Base-by-base conservation (phyloP, 805 yeast genomes). In the Barnettozyma salicaria region DNA sequence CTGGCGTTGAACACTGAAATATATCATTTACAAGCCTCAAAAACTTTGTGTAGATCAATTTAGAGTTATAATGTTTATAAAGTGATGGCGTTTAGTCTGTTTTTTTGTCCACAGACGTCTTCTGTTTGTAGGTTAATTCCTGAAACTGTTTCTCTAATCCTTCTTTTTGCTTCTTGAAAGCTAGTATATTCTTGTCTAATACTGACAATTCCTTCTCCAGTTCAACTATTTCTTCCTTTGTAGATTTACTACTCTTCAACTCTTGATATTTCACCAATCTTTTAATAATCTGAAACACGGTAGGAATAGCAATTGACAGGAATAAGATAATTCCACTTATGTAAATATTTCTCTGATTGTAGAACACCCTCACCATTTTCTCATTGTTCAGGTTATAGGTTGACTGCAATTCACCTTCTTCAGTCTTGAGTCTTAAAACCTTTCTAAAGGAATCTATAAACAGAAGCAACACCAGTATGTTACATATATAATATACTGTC, bases 281-380 rank as follows among this genome's bases (percentile, higher is more conserved):
- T 42, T 63, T 64, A 32, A 77, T 64, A 36, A 78, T 67, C 26
- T 69, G 66, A 45, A 71, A 60, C 32, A 76, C 74, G 0, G 80
- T 74, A 25, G 65, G 67, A 39, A 76, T 76, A 8, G 79, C 74
- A 32, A 77, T 45, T 40, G 61, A 64, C 49, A 75, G 66, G 55
- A 73, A 78, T 41, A 78, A 56, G 5, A 76, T 78, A 7, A 79
- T 80, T 7, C 84, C 85, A 12, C 77, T 68, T 37, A 78, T 65
- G 53, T 78, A 78, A 28, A 75, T 62, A 46, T 78, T 78, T 52
- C 85, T 65, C 55, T 78, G 84, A 27, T 78, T 67, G 48, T 76
- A 78, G 40, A 79, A 77, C 42, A 77, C 72, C 32, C 74, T 62
- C 5, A 81, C 83, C 45, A 75, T 57, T 42, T 66, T 71, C 17